Base-by-base conservation (phyloP, 345 rosid species). In the Eucalyptus victrix region DNA sequence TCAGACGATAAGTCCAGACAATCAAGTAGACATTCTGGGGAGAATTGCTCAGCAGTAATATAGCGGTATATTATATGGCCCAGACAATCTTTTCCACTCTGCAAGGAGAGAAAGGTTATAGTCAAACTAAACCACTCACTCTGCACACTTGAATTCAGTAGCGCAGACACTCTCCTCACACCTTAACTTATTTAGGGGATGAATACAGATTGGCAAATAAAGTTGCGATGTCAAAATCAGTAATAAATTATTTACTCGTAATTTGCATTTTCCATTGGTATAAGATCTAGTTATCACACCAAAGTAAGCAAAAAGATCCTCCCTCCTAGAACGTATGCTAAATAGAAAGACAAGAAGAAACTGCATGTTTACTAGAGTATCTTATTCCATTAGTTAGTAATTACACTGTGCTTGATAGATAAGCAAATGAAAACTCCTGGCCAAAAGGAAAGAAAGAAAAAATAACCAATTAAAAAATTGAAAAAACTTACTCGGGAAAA, bases 1-100 rank as follows among this genome's bases (percentile, higher is more conserved):
- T 98, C 99, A 4, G 98, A 95, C 30, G 99, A 94, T 65, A 96
- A 94, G 91, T 97, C 99, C 18, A 98, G 96, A 93, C 95, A 95
- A 93, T 96, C 99, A 67, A 98, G 96, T 87, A 97, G 96, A 88
- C 94, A 94, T 86, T 98, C 99, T 2, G 99, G 96, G 69, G 95
- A 96, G 93, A 98, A 98, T 90, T 93, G 93, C 89, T 94, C 97
- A 9, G 98, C 96, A 18, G 96, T 95, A 85, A 98, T 80, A 93
- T 94, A 95, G 23, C 97, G 97, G 91, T 98, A 95, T 90, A 98
- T 94, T 89, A 91, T 91, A 83, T 96, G 97, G 51, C 99, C 99
- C 67, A 98, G 93, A 91, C 99, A 96, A 53, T 95, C 95, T 91
- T 93, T 90, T 89, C 92, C 92, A 49, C 86, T 89, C 92, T 90